phyloP scores from a whole-genome alignment of 495 filamentous ascomycete genomes.

The Pseudoneurospora amorphoporcata region DNA sequence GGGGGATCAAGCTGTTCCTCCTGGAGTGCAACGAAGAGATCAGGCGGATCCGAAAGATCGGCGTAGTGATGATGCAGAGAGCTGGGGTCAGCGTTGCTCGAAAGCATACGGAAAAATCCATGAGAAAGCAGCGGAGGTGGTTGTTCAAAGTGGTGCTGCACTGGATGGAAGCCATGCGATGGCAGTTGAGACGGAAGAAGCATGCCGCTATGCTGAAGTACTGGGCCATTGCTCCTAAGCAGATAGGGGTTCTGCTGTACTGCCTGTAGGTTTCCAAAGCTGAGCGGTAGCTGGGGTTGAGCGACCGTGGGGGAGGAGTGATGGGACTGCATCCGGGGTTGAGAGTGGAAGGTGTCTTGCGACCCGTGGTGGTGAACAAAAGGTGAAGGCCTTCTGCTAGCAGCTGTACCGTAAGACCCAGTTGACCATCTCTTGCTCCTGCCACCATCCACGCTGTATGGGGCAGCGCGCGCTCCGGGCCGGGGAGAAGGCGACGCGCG shows the following conservation, averaged over 20 bases:
- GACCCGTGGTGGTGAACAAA: slow-evolving; percentile 41
- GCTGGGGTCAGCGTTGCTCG: slow-evolving; percentile 57
- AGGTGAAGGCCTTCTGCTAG: slow-evolving; percentile 42
- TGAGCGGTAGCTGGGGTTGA: slow-evolving; percentile 41
- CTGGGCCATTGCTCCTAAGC: slow-evolving; percentile 31
- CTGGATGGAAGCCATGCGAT: slow-evolving; percentile 36
- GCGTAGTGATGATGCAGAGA: slow-evolving; percentile 51
- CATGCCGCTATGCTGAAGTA: slow-evolving; percentile 35
- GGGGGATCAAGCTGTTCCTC: slow-evolving; percentile 60
- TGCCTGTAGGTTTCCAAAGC: slow-evolving; percentile 43
- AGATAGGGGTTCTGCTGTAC: slow-evolving; percentile 44
- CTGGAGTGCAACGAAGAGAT: slow-evolving; percentile 59
- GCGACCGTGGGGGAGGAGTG: slow-evolving; percentile 46
- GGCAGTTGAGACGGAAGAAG: slow-evolving; percentile 36
- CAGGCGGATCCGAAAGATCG: slow-evolving; percentile 58
- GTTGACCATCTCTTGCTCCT: slow-evolving; percentile 65
- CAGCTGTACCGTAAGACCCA: slow-evolving; percentile 47
- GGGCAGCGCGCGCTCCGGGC: slow-evolving; percentile 49
- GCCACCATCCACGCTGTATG: slow-evolving; percentile 50
- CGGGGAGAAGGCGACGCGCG: slow-evolving; percentile 57
- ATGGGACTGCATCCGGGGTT: slow-evolving; percentile 34
- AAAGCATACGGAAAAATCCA: slow-evolving; percentile 56
- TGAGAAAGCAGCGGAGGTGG: slow-evolving; percentile 50
- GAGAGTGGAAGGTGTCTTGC: slow-evolving; percentile 38
- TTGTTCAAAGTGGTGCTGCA: slow-evolving; percentile 39